Base-by-base conservation (phyloP, 2,329 filamentous ascomycete species). In the Aspergillus sp. region DNA sequence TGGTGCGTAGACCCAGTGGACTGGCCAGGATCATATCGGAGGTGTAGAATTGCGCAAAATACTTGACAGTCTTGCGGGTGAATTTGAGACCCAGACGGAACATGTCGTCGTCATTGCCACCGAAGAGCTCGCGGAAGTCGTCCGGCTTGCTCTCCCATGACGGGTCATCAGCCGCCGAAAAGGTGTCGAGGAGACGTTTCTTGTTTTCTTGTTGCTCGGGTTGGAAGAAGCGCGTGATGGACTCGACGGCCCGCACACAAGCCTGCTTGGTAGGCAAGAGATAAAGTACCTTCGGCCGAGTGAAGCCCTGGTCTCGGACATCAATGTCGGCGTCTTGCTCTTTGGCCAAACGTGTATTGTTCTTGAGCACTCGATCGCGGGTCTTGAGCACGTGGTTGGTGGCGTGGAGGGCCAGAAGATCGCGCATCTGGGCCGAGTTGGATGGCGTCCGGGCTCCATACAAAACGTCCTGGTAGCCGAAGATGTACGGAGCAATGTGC, bases 11-110 rank as follows among this genome's bases (percentile, higher is more conserved):
- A 10, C 95, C 95, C 3, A 99, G 82, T 0, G 95, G 92, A 66
- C 92, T 96, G 21, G 92, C 92, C 57, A 99, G 83, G 58, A 99
- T 91, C 65, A 99, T 92, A 73, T 99, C 95, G 8, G 93, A 96
- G 74, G 90, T 94, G 81, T 98, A 98, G 75, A 99, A 99, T 63
- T 92, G 90, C 0, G 94, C 86, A 79, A 96, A 99, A 74, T 90
- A 95, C 75, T 97, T 98, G 72, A 98, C 83, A 0, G 92, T 96
- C 78, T 97, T 98, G 62, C 95, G 87, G 0, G 95, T 98, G 74
- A 99, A 96, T 77, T 98, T 99, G 72, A 99, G 78, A n/a, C 94
- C 95, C 2, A 98, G 81, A 3, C 94, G 88, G 79, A 98, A 99
- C 85, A 96, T 95, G 78, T 99, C 95, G 73, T 98, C 95, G 73